Conservation (phyloP, 352 stramenopile genomes). For the Lagenidium giganteum region DNA sequence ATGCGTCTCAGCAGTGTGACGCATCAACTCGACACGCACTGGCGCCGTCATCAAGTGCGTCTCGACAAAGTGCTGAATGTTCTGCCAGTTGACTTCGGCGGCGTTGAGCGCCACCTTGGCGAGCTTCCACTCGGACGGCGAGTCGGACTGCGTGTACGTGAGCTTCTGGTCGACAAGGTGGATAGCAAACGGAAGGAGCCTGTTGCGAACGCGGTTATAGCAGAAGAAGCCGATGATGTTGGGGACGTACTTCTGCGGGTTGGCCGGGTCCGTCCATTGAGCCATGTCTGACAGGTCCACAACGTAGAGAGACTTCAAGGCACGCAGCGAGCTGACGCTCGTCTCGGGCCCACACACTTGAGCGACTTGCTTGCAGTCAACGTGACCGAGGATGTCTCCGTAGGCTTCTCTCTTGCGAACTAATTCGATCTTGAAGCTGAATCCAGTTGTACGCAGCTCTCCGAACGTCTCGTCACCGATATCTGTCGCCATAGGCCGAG, state of each 20-base stretch:
- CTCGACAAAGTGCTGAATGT: conserved; percentile 23
- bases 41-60: conserved; percentile 23
- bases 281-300: conserved; percentile 20
- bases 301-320: conserved; percentile 14
- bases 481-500: conserved; percentile 1
- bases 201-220: conserved; percentile 11
- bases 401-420: too few relatives aligned
- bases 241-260: conserved; percentile 26
- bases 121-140: conserved; percentile 22
- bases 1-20: conserved; percentile 21
- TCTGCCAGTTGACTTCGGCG: conserved; percentile 25
- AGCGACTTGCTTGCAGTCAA: background rate
- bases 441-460: background rate
- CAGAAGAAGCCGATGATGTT: conserved; percentile 31
- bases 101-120: conserved; percentile 36
- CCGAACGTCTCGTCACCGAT: conserved; percentile 8
- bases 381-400: too few relatives aligned
- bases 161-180: conserved; percentile 15
- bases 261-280: conserved; percentile 13
- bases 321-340: too few relatives aligned
- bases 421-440: conserved; percentile 3
- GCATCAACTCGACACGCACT: conserved; percentile 35
- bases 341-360: conserved; percentile 3
- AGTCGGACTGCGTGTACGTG: conserved; percentile 23
- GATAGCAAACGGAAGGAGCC: conserved; percentile 28